Evolutionary conservation across 2,329 filamentous ascomycete species (phyloP).

Genomic region (Exophiala spinifera): DNA sequence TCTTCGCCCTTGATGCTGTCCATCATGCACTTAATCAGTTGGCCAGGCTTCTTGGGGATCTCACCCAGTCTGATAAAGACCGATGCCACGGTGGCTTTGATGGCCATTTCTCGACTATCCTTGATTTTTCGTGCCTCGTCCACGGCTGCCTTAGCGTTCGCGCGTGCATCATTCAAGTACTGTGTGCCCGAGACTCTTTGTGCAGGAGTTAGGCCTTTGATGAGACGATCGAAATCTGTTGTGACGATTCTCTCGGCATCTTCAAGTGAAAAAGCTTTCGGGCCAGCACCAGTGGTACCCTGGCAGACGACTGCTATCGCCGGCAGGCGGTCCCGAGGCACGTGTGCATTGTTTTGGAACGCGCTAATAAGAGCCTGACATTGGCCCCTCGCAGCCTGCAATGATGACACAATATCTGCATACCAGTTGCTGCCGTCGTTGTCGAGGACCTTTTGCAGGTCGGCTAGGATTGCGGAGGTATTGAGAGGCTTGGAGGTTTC

Average conservation of each 20-base stretch:
- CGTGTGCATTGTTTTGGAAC: slow-evolving; percentile 86
- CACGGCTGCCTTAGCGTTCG: slow-evolving; percentile 68
- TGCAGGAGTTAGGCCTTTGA: slow-evolving; percentile 82
- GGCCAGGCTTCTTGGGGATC: slow-evolving; percentile 88
- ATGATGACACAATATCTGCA: slow-evolving; percentile 82
- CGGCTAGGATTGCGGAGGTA: slow-evolving; percentile 50
- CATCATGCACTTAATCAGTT: slow-evolving; percentile 95
- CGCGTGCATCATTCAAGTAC: slow-evolving; percentile 72
- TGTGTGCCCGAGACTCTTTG: slow-evolving; percentile 81
- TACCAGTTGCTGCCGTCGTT: slow-evolving; percentile 78
- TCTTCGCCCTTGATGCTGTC: slow-evolving; percentile 96
- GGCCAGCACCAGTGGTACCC: slow-evolving; percentile 85
- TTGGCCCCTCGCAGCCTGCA: slow-evolving; percentile 85
- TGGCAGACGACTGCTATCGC: slow-evolving; percentile 86
- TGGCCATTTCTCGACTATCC: slow-evolving; percentile 75
- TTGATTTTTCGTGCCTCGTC: slow-evolving; percentile 77
- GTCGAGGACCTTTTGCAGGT: slow-evolving; percentile 74
- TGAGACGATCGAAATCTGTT: slow-evolving; percentile 82
- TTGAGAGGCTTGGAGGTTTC: slow-evolving; percentile 36
- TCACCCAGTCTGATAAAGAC: slow-evolving; percentile 83
- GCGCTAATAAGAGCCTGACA: slow-evolving; percentile 86
- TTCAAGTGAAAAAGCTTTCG: slow-evolving; percentile 82
- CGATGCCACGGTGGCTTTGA: slow-evolving; percentile 81
- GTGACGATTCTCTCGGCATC: slow-evolving; percentile 85
- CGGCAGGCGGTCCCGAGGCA: slow-evolving; percentile 71